phyloP scores from a whole-genome alignment of 441 rosid genomes.

The Kokia cookei region DNA sequence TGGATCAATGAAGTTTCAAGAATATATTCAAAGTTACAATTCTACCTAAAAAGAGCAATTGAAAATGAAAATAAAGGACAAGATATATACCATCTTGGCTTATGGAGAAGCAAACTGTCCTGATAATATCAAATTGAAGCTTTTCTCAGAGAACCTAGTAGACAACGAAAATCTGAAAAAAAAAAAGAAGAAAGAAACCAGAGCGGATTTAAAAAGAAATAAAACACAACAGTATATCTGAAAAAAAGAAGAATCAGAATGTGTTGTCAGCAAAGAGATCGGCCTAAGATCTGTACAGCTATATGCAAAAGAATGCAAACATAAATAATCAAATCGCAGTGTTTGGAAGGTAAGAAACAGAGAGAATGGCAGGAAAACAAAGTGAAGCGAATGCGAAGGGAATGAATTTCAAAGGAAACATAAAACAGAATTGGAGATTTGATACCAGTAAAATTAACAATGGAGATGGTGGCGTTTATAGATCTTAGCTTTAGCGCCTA shows the following conservation, averaged over 20 bases:
- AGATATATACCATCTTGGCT: constrained; percentile 9
- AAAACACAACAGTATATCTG: neutral
- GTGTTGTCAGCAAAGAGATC: neutral
- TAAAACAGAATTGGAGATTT: too few relatives aligned
- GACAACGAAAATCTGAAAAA: neutral
- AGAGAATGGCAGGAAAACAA: neutral
- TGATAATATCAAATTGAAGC: neutral
- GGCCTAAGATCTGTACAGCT: neutral
- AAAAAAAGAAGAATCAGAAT: neutral
- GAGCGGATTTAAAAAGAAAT: neutral
- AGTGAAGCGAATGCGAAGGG: too few relatives aligned
- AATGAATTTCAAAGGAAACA: too few relatives aligned
- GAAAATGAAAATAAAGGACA: neutral
- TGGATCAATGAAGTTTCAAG: neutral
- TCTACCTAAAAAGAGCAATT: neutral
- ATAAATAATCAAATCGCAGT: neutral
- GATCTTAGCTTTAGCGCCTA: neutral
- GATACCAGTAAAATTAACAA: too few relatives aligned
- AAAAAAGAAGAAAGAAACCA: neutral
- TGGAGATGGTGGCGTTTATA: neutral
- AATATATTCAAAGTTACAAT: neutral
- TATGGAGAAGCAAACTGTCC: neutral
- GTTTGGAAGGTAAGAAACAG: neutral
- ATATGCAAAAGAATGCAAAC: neutral
- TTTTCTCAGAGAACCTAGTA: neutral